Conservation (phyloP, 2,329 filamentous ascomycete genomes). For the Fusarium drepaniforme region DNA sequence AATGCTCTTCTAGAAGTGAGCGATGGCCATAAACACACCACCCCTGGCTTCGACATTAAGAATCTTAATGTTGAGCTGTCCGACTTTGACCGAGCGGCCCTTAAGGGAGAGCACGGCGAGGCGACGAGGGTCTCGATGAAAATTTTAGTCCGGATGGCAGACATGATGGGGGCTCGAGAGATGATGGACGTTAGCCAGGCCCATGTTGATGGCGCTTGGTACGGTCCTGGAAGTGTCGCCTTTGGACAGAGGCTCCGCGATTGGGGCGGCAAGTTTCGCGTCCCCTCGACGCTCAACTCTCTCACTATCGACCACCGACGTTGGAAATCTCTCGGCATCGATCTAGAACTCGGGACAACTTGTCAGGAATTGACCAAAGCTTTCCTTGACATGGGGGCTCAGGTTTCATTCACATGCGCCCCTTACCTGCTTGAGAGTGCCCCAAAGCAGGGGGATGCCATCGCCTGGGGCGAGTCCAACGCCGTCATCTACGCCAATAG, state of each 20-base stretch:
- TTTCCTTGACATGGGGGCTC: constrained; percentile 35
- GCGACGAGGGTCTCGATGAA: constrained; percentile 21
- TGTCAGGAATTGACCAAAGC: constrained; percentile 22
- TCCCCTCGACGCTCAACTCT: constrained; percentile 35
- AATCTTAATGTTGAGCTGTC: constrained; percentile 14
- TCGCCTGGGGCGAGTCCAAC: constrained; percentile 38
- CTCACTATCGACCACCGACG: constrained; percentile 33
- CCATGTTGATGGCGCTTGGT: constrained; percentile 30
- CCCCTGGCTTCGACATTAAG: not conserved
- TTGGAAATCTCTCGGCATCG: constrained; percentile 30
- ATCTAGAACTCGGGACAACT: constrained; percentile 19
- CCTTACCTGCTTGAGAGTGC: constrained; percentile 36
- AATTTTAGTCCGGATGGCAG: constrained; percentile 31
- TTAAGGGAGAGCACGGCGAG: constrained; percentile 24
- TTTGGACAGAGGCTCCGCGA: constrained; percentile 30
- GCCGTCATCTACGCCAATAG: constrained; percentile 40
- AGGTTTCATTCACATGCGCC: constrained; percentile 30
- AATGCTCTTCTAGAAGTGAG: not conserved
- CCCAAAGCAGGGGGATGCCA: constrained; percentile 18
- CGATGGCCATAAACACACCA: not conserved
- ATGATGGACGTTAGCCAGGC: constrained; percentile 35
- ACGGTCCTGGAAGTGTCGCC: constrained; percentile 24
- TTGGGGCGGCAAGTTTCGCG: constrained; percentile 26
- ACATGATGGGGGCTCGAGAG: constrained; percentile 22
- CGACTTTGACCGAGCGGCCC: constrained; percentile 6